Evolutionary conservation across 495 filamentous ascomycete species (phyloP), one percentile per base, ranked within the genome.

Genomic region (Zalerion maritima): DNA sequence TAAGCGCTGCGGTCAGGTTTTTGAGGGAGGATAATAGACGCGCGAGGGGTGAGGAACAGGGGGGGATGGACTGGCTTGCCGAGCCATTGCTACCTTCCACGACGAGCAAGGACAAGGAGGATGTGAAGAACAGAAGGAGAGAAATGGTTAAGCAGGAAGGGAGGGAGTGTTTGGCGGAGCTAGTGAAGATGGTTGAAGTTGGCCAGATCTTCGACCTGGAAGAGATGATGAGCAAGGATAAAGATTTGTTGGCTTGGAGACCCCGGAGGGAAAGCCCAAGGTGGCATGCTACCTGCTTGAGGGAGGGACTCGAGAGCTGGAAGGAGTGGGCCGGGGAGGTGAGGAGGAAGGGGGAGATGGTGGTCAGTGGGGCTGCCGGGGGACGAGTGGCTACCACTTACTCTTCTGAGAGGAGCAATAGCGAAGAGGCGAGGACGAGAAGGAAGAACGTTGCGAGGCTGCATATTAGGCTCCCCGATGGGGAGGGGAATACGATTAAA

Each of bases 1-100:
- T 93, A 5, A 73, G 84, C 50, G 68, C 75, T 2, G 74, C 83
- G 0, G 72, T 94, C 10, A 71, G 76, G 25, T 87, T 74, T 54
- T 57, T 92, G 14, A 69, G 81, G 14, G 75, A 82, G 32, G 82
- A 89, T 31, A 83, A 73, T 45, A 57, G 69, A n/a, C 69, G 77
- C 16, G 60, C 72, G 2, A 67, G 73, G 17, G 46, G 74, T 14
- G 62, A 64, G 14, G 71, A 81, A 41, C 66, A 75, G 9, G 60
- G 68, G 18, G 59, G 58, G 10, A 51, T 69, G 26, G 69, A 73
- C 37, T 75, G 71, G 57, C 67, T 87, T 4, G 64, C 75, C 12
- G 67, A 74, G 32, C 79, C 81, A 5, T 59, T 85, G 21, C n/a
- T n/a, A n/a, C n/a, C n/a, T n/a, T n/a, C n/a, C n/a, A n/a, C n/a